phyloP scores from a whole-genome alignment of 2,329 filamentous ascomycete genomes.

The Exophiala spinifera region DNA sequence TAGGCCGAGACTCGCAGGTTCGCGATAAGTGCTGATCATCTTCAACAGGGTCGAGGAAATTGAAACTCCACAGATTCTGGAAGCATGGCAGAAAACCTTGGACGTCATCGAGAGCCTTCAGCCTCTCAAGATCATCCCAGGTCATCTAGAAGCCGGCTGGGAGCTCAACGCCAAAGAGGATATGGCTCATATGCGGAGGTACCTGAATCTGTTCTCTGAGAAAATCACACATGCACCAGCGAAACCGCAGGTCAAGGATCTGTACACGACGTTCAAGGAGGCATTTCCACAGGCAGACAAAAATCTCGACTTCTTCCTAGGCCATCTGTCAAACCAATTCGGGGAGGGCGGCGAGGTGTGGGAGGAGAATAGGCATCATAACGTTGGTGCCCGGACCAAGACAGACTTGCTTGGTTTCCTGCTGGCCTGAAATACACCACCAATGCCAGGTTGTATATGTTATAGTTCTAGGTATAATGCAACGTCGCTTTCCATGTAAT shows the following conservation, averaged over 20 bases:
- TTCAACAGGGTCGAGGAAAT: constrained; percentile 32
- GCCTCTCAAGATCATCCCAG: constrained; percentile 18
- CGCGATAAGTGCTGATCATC: too few relatives aligned
- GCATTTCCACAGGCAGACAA: constrained; percentile 33
- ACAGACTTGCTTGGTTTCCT: neutral
- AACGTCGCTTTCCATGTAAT: too few relatives aligned
- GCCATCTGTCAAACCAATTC: constrained; percentile 35
- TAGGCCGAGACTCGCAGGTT: too few relatives aligned
- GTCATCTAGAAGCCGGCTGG: constrained; percentile 31
- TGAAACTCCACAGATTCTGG: constrained; percentile 30
- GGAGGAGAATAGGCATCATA: constrained; percentile 36
- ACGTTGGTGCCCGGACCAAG: constrained; percentile 9
- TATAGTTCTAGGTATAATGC: too few relatives aligned
- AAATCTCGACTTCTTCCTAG: constrained; percentile 37
- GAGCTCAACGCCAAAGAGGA: constrained; percentile 31
- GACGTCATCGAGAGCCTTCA: constrained; percentile 29
- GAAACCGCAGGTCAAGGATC: constrained; percentile 31
- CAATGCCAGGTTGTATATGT: neutral
- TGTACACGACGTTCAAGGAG: constrained; percentile 33
- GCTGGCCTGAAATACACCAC: too few relatives aligned
- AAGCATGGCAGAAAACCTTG: constrained; percentile 31
- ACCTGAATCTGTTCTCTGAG: constrained; percentile 32
- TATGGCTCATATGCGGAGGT: constrained; percentile 32
- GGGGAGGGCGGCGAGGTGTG: constrained; percentile 33
- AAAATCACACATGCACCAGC: constrained; percentile 32